Base-by-base conservation (phyloP, 176 grass and related monocot genomes). In the Otatea glauca region DNA sequence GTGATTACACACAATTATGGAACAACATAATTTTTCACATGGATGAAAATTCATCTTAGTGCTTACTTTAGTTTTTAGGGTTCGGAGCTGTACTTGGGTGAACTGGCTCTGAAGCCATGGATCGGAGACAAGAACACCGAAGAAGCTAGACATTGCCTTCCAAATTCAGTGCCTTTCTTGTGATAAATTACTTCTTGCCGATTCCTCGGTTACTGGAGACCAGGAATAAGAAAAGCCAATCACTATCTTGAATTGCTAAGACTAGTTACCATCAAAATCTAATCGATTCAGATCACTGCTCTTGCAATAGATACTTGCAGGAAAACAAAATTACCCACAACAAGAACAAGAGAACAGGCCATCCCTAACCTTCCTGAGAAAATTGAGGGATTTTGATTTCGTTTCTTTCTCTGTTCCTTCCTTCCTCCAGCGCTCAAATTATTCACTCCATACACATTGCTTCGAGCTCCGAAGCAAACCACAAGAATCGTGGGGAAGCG, bases 31-130 rank as follows among this genome's bases (percentile, higher is more conserved):
- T 12, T 13, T 81, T 81, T 23, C 15, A 43, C 14, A 49, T 15
- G 38, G 6, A 48, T 55, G 49, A 44, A 17, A 83, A 81, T 8
- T 80, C 49, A 5, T 43, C 29, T 4, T 4, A 20, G 15, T 71
- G 69, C 38, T 88, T 90, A 98, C 96, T 86, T 93, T 98, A 41
- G 89, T 80, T 90, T 90, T 92, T 18, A 98, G 91, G 11, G 87
- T 83, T 78, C 96, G 93, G 43, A 98, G 89, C 87, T 98, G 92
- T 56, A 98, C 96, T 70, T 98, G 96, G n/a, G 96, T 98, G 80
- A 98, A 98, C 75, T 98, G 96, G 88, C 87, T 93, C 83, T 98
- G 96, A 45, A 98, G 87, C 85, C 68, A 91, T 21, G 89, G 96
- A 89, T 98, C 93, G 6, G 96, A 98, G 56, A 95, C 96, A 14